These are phyloP conservation scores for Xylariaceae sp. DNA, from an alignment of 2,329 filamentous ascomycete species.

Conservation along the genomic window DNA sequence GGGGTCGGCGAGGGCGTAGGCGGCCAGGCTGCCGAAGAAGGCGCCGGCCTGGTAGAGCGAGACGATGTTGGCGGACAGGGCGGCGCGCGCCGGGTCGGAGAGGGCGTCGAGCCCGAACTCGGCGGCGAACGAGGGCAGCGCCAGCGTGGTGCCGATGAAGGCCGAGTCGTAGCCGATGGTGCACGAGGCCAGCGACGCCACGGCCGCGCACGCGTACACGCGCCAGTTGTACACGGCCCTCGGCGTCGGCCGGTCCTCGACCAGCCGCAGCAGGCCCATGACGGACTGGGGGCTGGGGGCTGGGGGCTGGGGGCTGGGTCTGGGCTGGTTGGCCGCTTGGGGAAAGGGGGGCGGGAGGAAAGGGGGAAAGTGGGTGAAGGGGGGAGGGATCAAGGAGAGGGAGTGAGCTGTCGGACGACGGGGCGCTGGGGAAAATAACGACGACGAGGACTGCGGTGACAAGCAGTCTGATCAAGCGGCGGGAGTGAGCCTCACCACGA, in stretches of 20 bases:
- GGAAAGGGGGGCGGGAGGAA: no score
- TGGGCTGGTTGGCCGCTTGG: no score
- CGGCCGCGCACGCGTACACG: conserved; percentile 45
- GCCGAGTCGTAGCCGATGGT: conserved; percentile 60
- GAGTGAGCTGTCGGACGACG: no score
- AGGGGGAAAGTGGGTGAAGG: conserved; percentile 1
- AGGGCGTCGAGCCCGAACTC: conserved; percentile 60
- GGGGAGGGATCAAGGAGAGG: no score
- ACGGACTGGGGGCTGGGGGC: no score
- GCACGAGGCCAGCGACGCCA: conserved; percentile 49
- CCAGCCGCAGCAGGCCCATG: conserved; percentile 42
- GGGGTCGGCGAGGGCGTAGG: conserved; percentile 56
- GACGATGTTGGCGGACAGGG: conserved; percentile 68
- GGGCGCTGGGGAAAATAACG: no score
- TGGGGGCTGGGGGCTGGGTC: no score
- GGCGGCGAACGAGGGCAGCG: conserved; percentile 57
- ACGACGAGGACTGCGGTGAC: no score
- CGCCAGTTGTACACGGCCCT: conserved; percentile 54
- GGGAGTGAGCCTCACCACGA: no score
- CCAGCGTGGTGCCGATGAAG: conserved; percentile 72
- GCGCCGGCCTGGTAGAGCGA: conserved; percentile 76
- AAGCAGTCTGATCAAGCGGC: no score
- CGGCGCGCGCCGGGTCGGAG: conserved; percentile 37
- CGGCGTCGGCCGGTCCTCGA: conserved; percentile 51
- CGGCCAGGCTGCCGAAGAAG: conserved; percentile 71